Base-by-base conservation (phyloP, 371 early-diverging fungal genomes). In the Massospora cicadina region DNA sequence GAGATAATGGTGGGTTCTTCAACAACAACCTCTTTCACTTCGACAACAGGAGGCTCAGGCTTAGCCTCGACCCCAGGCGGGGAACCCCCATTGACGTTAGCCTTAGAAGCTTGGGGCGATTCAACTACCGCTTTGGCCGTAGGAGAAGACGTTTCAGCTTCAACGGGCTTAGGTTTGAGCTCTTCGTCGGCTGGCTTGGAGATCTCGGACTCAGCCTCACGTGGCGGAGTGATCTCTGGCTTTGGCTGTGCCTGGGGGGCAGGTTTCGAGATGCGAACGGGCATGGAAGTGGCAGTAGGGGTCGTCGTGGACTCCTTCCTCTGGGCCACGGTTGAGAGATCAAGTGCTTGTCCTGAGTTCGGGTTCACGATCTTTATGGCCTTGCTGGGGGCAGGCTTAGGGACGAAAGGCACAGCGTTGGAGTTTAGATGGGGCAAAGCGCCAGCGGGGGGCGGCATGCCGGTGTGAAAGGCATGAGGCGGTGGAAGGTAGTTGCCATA, bases 1-100 rank as follows among this genome's bases (percentile, higher is more conserved):
- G 60, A 24, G 31, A 60, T 31, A 10, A 60, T 60, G 0, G 65
- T 60, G 24, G 69, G 65, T 0, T 70, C 71, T 2, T 58, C 53
- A 63, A 69, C 67, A 33, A 69, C 69, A 65, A 74, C 68, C 17
- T 69, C 66, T 55, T 74, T 67, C 28, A 43, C 2, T 7, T 65
- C 66, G 25, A 65, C 59, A 32, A 32, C 63, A 0, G 33, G 64
- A 23, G 63, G 67, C 21, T 43, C 70, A 54, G 32, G 68, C 57
- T 66, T 63, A 12, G 68, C 65, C 23, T 71, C 58, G 33, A 53
- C 66, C 2, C 1, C 2, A 1, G 27, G 25, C 29, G 3, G 58
- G 30, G 17, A 21, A 2, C 60, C 33, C 1, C 61, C 57, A 21
- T 55, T 60, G 61, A 43, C 43, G 10, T 43, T 53, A 32, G n/a